phyloP scores from a whole-genome alignment of 2,329 filamentous ascomycete species.

The Fusarium incarnatum region DNA sequence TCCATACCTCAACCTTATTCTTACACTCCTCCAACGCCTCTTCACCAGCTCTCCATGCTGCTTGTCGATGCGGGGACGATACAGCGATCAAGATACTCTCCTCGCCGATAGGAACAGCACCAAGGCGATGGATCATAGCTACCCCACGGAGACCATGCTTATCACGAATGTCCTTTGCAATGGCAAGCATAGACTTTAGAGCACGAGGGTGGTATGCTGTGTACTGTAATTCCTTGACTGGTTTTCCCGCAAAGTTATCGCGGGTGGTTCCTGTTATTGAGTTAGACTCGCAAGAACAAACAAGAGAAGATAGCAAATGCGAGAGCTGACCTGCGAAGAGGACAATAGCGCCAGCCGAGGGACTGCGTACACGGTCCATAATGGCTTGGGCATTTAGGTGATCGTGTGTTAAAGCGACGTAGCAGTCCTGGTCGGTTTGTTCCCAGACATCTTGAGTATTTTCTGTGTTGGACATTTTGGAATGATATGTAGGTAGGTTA shows the following conservation, averaged over 20 bases:
- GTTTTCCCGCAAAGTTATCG: slow-evolving; percentile 76
- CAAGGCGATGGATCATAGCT: slow-evolving; percentile 85
- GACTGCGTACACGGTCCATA: slow-evolving; percentile 76
- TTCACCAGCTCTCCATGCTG: slow-evolving; percentile 89
- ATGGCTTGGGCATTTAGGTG: slow-evolving; percentile 67
- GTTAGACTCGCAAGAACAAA: slow-evolving; percentile 6
- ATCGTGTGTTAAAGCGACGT: slow-evolving; percentile 75
- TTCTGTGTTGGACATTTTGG: slow-evolving; percentile 27
- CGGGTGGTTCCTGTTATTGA: slow-evolving; percentile 74
- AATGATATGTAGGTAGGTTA: not conserved
- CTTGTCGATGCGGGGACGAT: slow-evolving; percentile 82
- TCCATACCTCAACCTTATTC: slow-evolving; percentile 92
- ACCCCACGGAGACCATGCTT: slow-evolving; percentile 78
- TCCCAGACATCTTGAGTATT: slow-evolving; percentile 51
- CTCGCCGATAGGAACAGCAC: slow-evolving; percentile 87
- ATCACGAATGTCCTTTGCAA: slow-evolving; percentile 66
- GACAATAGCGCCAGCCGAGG: slow-evolving; percentile 80
- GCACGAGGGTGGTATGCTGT: slow-evolving; percentile 78
- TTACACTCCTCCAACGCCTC: slow-evolving; percentile 91
- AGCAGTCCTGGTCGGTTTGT: slow-evolving; percentile 63
- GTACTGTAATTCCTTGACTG: slow-evolving; percentile 82
- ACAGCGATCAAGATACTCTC: slow-evolving; percentile 94
- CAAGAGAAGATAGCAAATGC: not conserved
- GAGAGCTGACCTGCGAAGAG: slow-evolving; percentile 73
- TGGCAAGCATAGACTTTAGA: slow-evolving; percentile 73